These are phyloP conservation scores for Trypanosoma lewisi DNA, from an alignment of 208 protist genomes.

Conservation along the genomic window DNA sequence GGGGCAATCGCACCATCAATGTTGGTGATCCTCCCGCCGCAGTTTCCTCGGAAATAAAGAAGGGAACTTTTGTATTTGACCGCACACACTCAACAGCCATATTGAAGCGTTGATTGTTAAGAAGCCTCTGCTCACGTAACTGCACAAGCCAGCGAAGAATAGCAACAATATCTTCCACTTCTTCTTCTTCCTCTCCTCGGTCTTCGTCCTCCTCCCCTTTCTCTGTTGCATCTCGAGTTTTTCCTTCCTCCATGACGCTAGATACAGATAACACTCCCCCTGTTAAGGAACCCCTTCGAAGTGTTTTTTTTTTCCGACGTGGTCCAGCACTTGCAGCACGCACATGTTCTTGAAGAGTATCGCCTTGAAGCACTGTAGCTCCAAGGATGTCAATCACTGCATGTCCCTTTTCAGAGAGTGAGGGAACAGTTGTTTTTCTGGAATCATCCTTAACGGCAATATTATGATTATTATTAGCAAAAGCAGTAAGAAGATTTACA, in stretches of 20 bases:
- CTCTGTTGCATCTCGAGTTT: background rate
- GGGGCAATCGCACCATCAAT: constrained; percentile 25
- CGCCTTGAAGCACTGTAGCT: background rate
- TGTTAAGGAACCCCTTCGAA: background rate
- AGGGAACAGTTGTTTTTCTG: background rate
- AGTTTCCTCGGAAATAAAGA: constrained; percentile 22
- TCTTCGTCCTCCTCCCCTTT: background rate
- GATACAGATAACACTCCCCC: background rate
- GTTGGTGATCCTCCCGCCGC: constrained; percentile 4
- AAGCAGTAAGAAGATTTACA: too few species aligned
- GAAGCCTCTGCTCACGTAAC: constrained; percentile 15
- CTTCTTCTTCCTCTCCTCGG: constrained; percentile 11
- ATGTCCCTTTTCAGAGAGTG: constrained; percentile 10
- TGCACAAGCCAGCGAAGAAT: constrained; percentile 42
- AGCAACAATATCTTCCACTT: constrained; percentile 38
- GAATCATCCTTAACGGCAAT: too few species aligned
- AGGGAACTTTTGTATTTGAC: constrained; percentile 9
- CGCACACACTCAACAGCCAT: constrained; percentile 14
- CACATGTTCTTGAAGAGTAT: background rate
- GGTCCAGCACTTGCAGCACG: background rate
- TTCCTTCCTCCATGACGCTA: background rate
- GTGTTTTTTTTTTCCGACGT: background rate
- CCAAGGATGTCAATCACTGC: constrained; percentile 7
- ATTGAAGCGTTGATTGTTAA: constrained; percentile 8
- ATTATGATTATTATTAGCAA: background rate